phyloP scores from a whole-genome alignment of 2,329 filamentous ascomycete species.

The Sclerotinia trifoliorum region DNA sequence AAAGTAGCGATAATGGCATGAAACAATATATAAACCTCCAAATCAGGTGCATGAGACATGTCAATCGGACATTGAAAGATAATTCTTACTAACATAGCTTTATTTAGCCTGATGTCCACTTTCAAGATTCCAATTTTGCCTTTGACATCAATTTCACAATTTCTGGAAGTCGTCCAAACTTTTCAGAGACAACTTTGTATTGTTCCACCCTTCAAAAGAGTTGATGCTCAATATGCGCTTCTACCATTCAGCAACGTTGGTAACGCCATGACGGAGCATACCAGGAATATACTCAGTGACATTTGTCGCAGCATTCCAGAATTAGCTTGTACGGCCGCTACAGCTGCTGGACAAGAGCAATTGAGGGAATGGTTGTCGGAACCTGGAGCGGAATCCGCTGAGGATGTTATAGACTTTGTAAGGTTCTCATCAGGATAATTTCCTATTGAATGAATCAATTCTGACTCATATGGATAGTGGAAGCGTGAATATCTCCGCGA shows the following conservation, averaged over 20 bases:
- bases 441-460: not conserved
- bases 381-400: slow-evolving; percentile 23
- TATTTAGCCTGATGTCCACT: slow-evolving; percentile 34
- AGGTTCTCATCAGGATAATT: not conserved
- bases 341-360: slow-evolving; percentile 28
- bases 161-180: slow-evolving; percentile 31
- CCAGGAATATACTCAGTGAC: slow-evolving; percentile 39
- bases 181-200: slow-evolving; percentile 35
- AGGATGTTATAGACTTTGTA: slow-evolving; percentile 37
- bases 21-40: slow-evolving; percentile 37
- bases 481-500: slow-evolving; percentile 25
- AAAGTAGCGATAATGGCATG: slow-evolving; percentile 29
- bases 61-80: not conserved
- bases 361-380: slow-evolving; percentile 34
- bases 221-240: slow-evolving; percentile 28
- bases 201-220: slow-evolving; percentile 11
- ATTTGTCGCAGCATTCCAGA: slow-evolving; percentile 34
- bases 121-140: slow-evolving; percentile 39
- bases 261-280: slow-evolving; percentile 37
- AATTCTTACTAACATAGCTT: slow-evolving; percentile 17
- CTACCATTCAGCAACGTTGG: slow-evolving; percentile 37
- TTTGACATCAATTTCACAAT: slow-evolving; percentile 29
- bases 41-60: slow-evolving; percentile 29
- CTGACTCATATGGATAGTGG: slow-evolving; percentile 14
- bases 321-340: slow-evolving; percentile 34